Base-by-base conservation (phyloP, 2,329 filamentous ascomycete genomes). In the Xylaria sp. region DNA sequence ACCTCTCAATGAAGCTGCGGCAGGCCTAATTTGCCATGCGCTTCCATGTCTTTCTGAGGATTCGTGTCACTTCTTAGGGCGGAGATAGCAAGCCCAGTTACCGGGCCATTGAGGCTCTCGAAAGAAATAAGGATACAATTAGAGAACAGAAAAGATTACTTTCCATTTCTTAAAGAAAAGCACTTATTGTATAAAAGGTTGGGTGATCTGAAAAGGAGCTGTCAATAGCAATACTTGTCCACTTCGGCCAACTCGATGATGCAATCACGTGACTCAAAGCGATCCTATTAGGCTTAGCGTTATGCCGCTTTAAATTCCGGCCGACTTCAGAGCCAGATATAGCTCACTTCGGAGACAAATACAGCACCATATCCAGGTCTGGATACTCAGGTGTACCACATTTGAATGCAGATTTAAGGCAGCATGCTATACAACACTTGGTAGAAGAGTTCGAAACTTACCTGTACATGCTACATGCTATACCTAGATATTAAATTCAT, bases 1-100 rank as follows among this genome's bases (percentile, higher is more conserved):
- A 67, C 55, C 36, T 64, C 51, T 71, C 48, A 51, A 55, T 66
- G 62, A 70, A 64, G 59, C 51, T 62, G 51, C 46, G 41, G 39
- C 43, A 48, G 64, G 49, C 62, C 56, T 39, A 57, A 61, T 54
- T 68, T 71, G 63, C 69, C 65, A 70, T 18, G 52, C 33, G 65
- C 58, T 73, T 73, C 71, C 71, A 73, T 70, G 39, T 49, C 71
- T 60, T 73, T 73, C 71, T 70, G 28, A 64, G 51, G 68, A 67
- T 62, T 62, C 60, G 66, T 69, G 67, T 71, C 62, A 68, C 62
- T 65, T 65, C 20, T 41, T 20, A 39, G 49, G 31, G 61, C 61
- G 66, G 66, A 62, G 66, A 66, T 54, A 25, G 52, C n/a, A 36
- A 54, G 48, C 55, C 41, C 62, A 41, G 62, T 20, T 39, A 12